Evolutionary conservation across 2,329 filamentous ascomycete species (phyloP), one percentile per base, ranked within the genome.

Genomic region (Helicocarpus griseus): DNA sequence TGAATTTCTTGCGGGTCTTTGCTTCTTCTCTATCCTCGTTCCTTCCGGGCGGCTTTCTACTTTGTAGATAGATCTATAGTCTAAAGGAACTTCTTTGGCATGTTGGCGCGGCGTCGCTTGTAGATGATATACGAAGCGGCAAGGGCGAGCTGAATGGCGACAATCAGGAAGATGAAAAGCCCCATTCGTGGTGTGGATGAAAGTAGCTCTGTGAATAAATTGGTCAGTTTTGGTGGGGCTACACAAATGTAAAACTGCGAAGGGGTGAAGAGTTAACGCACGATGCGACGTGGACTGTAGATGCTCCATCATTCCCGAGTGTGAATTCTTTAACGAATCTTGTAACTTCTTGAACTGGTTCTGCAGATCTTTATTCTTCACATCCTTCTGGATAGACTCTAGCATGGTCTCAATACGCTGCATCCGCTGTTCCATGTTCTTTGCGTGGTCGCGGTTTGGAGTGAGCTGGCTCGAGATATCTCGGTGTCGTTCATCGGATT

Each of bases 41-140:
- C n/a, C n/a, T n/a, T n/a, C n/a, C n/a, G n/a, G n/a, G n/a, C n/a
- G n/a, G n/a, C n/a, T n/a, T n/a, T n/a, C n/a, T n/a, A n/a, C n/a
- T n/a, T n/a, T n/a, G n/a, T n/a, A n/a, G n/a, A n/a, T n/a, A n/a
- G n/a, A n/a, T n/a, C n/a, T n/a, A n/a, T n/a, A n/a, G n/a, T 53
- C 65, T 75, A 95, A 65, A 95, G 72, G 69, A 89, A 96, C 73
- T 96, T 96, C 78, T 95, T 95, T n/a, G 88, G 88, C 68, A 82
- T 81, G 57, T 77, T 82, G 36, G 80, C 77, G 70, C 85, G 81
- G 63, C 85, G 83, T 60, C 82, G 79, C 78, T 95, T 95, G 72
- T 95, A 95, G 53, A 83, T 65, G 35, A 88, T 67, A 64, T 90
- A 95, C 1, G 76, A 79, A 2, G 70, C 81, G 0, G 81, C 80